Evolutionary conservation across 2,329 filamentous ascomycete genomes (phyloP).

Genomic region (Pyrenophora graminea): DNA sequence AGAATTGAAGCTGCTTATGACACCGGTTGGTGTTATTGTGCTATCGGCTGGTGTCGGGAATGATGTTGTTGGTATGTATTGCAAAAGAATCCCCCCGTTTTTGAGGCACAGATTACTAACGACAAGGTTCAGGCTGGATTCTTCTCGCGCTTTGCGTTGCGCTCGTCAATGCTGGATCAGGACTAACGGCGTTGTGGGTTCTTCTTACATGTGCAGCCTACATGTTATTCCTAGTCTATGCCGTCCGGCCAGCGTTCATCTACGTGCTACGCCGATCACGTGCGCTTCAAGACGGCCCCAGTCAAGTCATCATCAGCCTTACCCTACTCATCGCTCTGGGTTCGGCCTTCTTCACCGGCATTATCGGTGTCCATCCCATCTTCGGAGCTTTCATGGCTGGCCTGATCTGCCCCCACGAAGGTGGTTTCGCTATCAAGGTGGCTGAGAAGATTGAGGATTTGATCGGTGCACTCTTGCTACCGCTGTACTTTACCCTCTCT

Average conservation of each 20-base stretch:
- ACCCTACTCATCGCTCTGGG: slow-evolving; percentile 78
- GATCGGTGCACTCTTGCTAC: slow-evolving; percentile 79
- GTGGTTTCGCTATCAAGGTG: slow-evolving; percentile 86
- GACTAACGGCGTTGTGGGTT: slow-evolving; percentile 82
- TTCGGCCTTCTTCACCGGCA: slow-evolving; percentile 84
- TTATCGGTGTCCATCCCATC: slow-evolving; percentile 92
- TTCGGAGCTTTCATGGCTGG: slow-evolving; percentile 92
- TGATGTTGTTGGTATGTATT: slow-evolving; percentile 68
- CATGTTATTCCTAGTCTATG: slow-evolving; percentile 73
- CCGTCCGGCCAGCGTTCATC: slow-evolving; percentile 73
- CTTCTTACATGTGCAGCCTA: slow-evolving; percentile 76
- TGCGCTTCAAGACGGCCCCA: slow-evolving; percentile 84
- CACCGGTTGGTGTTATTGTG: slow-evolving; percentile 83
- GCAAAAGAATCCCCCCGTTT: not conserved
- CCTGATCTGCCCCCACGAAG: slow-evolving; percentile 86
- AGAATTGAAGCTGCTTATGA: slow-evolving; percentile 82
- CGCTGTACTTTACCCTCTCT: slow-evolving; percentile 91
- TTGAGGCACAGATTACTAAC: not conserved
- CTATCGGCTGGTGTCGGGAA: slow-evolving; percentile 91
- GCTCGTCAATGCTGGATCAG: slow-evolving; percentile 83
- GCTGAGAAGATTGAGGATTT: slow-evolving; percentile 95
- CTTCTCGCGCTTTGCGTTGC: slow-evolving; percentile 90
- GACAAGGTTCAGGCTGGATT: slow-evolving; percentile 68
- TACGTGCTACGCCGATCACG: slow-evolving; percentile 74
- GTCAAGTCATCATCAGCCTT: slow-evolving; percentile 79